A percentile compares a stretch with the other conserved stretches of the same genome.
Conservation (phyloP, 2,329 filamentous ascomycete species). For the Aspergillus novoparasiticus region DNA sequence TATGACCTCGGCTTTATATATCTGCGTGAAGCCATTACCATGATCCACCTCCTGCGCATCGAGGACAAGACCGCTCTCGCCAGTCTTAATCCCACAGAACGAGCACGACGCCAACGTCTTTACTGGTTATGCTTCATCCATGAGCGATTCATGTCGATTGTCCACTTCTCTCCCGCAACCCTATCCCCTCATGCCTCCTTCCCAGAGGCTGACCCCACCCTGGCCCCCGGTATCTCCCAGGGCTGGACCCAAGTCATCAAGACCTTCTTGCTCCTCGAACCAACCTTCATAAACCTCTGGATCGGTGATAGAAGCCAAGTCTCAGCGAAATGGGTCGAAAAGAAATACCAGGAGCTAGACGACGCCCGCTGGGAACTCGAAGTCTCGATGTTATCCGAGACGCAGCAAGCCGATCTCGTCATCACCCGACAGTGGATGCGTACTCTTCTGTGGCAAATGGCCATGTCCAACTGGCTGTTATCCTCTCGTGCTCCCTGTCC, state of each 20-base stretch:
- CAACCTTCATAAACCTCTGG: constrained; percentile 50
- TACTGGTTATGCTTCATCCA: constrained; percentile 62
- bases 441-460: constrained; percentile 54
- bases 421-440: constrained; percentile 55
- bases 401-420: constrained; percentile 54
- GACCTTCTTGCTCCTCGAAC: constrained; percentile 49
- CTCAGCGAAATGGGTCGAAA: constrained; percentile 48
- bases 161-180: constrained; percentile 51
- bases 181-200: constrained; percentile 42
- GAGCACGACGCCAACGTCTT: constrained; percentile 50
- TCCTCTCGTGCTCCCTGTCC: constrained; percentile 35
- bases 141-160: constrained; percentile 58
- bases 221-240: constrained; percentile 43
- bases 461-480: constrained; percentile 51
- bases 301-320: constrained; percentile 42
- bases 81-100: constrained; percentile 37
- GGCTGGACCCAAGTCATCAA: constrained; percentile 50
- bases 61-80: constrained; percentile 42
- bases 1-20: constrained; percentile 54
- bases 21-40: constrained; percentile 53
- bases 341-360: constrained; percentile 49
- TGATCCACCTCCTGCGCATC: constrained; percentile 49
- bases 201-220: constrained; percentile 44
- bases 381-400: constrained; percentile 41
- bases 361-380: constrained; percentile 41